These are phyloP conservation scores for Danielozyma ontarioensis DNA, from an alignment of 805 yeast genomes.

Conservation along the genomic window DNA sequence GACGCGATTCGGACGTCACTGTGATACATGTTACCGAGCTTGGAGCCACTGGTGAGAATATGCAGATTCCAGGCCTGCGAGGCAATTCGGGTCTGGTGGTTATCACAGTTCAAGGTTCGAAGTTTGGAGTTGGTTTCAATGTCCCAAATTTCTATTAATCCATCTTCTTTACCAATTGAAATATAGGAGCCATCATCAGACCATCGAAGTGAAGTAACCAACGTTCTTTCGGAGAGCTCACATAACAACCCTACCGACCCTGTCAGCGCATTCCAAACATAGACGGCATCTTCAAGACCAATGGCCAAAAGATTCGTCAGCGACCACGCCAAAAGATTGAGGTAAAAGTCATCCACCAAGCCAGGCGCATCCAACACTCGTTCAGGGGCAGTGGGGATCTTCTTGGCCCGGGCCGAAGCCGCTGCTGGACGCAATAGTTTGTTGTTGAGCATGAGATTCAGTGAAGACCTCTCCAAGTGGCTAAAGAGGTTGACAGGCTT, in stretches of 20 bases:
- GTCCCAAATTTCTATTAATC: conserved; percentile 90
- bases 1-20: conserved; percentile 85
- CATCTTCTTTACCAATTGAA: conserved; percentile 79
- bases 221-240: conserved; percentile 43
- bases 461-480: conserved; percentile 23
- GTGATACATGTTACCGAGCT: conserved; percentile 77
- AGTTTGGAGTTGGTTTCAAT: conserved; percentile 68
- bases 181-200: conserved; percentile 85
- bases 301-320: conserved; percentile 75
- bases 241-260: conserved; percentile 71
- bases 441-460: conserved; percentile 18
- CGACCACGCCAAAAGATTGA: conserved; percentile 87
- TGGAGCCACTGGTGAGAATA: conserved; percentile 78
- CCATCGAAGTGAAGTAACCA: conserved; percentile 78
- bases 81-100: conserved; percentile 64
- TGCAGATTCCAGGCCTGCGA: conserved; percentile 83
- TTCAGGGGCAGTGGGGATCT: conserved; percentile 83
- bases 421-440: conserved; percentile 40
- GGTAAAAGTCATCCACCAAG: conserved; percentile 84
- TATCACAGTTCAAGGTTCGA: conserved; percentile 71
- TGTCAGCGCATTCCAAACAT: conserved; percentile 86
- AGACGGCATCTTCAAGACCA: conserved; percentile 78
- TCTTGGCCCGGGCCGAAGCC: conserved; percentile 66
- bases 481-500: conserved; percentile 30
- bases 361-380: conserved; percentile 96